Percentiles rank a stretch among this genome's conserved stretches.
Evolutionary conservation across 2,329 filamentous ascomycete species (phyloP).

Genomic region (Biscogniauxia marginata): DNA sequence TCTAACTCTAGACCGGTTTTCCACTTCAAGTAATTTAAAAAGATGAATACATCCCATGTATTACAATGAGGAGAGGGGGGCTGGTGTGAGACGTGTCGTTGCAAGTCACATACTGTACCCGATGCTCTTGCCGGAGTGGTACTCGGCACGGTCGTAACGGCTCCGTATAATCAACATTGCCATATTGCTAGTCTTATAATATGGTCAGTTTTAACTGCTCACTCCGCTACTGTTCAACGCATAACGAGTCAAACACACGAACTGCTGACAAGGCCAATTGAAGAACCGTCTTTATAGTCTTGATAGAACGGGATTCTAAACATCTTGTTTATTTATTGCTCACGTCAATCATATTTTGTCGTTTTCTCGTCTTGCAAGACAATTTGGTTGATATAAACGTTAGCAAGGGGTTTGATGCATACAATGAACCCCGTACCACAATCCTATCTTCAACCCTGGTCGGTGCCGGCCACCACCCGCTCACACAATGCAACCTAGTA

Average conservation of each 20-base stretch:
- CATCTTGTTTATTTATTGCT: neutral
- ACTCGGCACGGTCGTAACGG: neutral
- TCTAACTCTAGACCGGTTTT: neutral
- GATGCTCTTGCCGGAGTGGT: neutral
- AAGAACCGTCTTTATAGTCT: too few species aligned
- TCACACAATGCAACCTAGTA: neutral
- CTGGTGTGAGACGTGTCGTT: neutral
- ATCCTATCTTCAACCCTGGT: neutral
- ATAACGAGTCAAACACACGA: too few species aligned
- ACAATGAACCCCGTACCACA: too few species aligned
- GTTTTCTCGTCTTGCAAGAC: neutral
- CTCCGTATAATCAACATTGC: too few species aligned
- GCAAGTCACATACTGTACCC: neutral
- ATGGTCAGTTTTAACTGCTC: too few species aligned
- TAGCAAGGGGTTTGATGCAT: too few species aligned
- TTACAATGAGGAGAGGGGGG: neutral
- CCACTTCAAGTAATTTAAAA: neutral
- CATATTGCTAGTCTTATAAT: too few species aligned
- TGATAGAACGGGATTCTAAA: too few species aligned
- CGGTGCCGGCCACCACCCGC: neutral
- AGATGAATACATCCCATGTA: neutral
- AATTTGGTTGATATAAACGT: neutral
- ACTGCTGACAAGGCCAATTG: too few species aligned
- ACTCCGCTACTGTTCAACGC: too few species aligned
- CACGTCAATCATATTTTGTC: neutral